Evolutionary conservation across 2,329 filamentous ascomycete genomes (phyloP), one percentile per base, ranked within the genome.

Genomic region (Colletotrichum chlorophyti): DNA sequence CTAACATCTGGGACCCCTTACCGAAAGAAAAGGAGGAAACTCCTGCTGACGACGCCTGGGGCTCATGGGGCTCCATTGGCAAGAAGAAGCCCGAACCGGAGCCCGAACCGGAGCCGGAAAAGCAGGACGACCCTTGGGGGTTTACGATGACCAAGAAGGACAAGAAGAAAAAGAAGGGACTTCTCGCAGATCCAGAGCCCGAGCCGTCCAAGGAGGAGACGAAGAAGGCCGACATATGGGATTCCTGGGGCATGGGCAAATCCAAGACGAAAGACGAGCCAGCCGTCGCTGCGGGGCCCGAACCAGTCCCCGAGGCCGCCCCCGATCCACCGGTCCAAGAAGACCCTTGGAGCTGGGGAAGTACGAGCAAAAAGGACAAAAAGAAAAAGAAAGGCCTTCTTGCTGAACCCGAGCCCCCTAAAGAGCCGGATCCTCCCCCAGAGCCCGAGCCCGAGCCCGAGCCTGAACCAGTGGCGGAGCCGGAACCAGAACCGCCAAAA

Each of bases 1-100:
- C 55, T 3, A 72, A 61, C 46, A 63, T 73, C 11, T 78, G 73
- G 75, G 76, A 71, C 9, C 59, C 64, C 3, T 69, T 72, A 29
- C 59, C 67, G 10, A 67, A 71, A 38, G 71, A 73, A 32, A 68
- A 72, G 27, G 71, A 72, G 17, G 66, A 71, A 38, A 61, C 66
- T 19, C 37, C 63, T 45, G 64, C 58, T 11, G 55, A 59, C 19
- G 55, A 59, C 27, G 42, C 51, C 43, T 59, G 55, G 55, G 73
- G 74, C 35, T 52, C 52, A 11, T 78, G 74, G 75, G 73, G 71
- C n/a, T 70, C 66, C 55, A 53, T 66, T 10, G 52, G 61, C 19
- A 76, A 75, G 62, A 77, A 75, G 57, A 75, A 71, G 34, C 54
- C 61, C 34, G 74, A 71, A 60, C 81, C 79, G 61, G 80, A 82